phyloP scores from a whole-genome alignment of 208 protist species.

The Crithidia acanthocephali region DNA sequence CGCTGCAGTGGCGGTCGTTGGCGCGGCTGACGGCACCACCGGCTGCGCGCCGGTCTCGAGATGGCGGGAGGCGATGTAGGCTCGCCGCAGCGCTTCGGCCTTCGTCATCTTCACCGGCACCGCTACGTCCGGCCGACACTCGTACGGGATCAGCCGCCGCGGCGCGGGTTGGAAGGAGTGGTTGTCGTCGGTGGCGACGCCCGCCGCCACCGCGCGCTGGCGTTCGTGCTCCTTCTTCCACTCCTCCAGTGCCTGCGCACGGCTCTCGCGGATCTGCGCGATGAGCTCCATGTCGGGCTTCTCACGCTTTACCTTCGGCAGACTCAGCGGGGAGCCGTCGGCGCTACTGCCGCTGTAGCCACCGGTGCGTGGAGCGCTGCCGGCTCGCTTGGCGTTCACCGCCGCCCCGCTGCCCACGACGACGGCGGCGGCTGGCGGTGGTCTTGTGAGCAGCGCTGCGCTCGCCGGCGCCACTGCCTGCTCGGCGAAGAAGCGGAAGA shows the following conservation, averaged over 20 bases:
- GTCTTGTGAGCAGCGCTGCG: constrained; percentile 20
- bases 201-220: constrained; percentile 30
- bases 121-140: constrained; percentile 65
- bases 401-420: constrained; percentile 1
- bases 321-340: constrained; percentile 11
- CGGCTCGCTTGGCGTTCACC: constrained; percentile 21
- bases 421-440: constrained; percentile 14
- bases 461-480: constrained; percentile 8
- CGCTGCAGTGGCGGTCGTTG: not conserved
- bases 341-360: constrained; percentile 2
- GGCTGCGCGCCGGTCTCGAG: not conserved
- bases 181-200: constrained; percentile 32
- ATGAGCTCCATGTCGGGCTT: constrained; percentile 48
- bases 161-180: constrained; percentile 62
- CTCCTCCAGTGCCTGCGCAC: constrained; percentile 43
- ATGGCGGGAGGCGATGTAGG: constrained; percentile 18
- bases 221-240: constrained; percentile 46
- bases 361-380: constrained; percentile 15
- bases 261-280: constrained; percentile 38
- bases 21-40: not conserved
- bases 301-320: constrained; percentile 46
- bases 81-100: constrained; percentile 60
- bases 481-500: constrained; percentile 30
- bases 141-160: constrained; percentile 73
- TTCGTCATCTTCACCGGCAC: constrained; percentile 63